These are phyloP conservation scores for Calycina herbarum DNA, from an alignment of 2,329 filamentous ascomycete species.

Conservation along the genomic window DNA sequence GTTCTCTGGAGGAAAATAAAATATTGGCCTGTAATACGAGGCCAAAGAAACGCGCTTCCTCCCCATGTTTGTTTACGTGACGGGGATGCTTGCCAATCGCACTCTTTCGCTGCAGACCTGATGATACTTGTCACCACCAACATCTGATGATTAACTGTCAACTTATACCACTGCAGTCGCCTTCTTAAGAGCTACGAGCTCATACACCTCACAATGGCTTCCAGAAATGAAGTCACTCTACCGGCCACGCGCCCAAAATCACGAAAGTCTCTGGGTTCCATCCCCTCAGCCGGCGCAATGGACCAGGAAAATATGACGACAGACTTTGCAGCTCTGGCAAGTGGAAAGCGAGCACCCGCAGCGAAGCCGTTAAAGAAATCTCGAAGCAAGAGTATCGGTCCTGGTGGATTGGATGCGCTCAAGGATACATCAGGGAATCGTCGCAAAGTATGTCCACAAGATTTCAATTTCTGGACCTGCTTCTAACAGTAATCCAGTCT, in stretches of 20 bases:
- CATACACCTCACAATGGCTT: slow-evolving; percentile 39
- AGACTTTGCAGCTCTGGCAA: slow-evolving; percentile 53
- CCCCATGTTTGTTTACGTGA: slow-evolving; percentile 22
- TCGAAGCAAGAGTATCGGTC: slow-evolving; percentile 93
- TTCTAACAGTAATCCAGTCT: slow-evolving; percentile 30
- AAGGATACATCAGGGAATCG: slow-evolving; percentile 75
- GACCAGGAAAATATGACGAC: slow-evolving; percentile 80
- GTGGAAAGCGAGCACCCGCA: slow-evolving; percentile 30
- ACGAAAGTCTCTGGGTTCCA: slow-evolving; percentile 71
- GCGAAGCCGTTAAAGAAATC: slow-evolving; percentile 57
- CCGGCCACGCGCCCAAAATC: slow-evolving; percentile 53
- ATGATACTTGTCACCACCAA: slow-evolving; percentile 6
- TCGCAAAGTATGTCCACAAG: slow-evolving; percentile 62
- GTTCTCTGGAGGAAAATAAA: background rate
- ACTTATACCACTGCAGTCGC: background rate
- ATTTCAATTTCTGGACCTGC: slow-evolving; percentile 31
- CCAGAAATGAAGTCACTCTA: slow-evolving; percentile 48
- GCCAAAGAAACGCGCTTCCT: slow-evolving; percentile 16
- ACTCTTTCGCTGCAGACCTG: background rate
- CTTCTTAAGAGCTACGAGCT: slow-evolving; percentile 20
- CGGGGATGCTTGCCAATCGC: slow-evolving; percentile 8
- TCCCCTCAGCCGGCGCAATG: slow-evolving; percentile 51
- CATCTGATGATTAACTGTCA: slow-evolving; percentile 6
- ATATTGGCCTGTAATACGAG: background rate
- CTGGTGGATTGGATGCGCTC: slow-evolving; percentile 81